These are phyloP conservation scores for Hypomyces perniciosus DNA, from an alignment of 2,329 filamentous ascomycete genomes.

Conservation along the genomic window DNA sequence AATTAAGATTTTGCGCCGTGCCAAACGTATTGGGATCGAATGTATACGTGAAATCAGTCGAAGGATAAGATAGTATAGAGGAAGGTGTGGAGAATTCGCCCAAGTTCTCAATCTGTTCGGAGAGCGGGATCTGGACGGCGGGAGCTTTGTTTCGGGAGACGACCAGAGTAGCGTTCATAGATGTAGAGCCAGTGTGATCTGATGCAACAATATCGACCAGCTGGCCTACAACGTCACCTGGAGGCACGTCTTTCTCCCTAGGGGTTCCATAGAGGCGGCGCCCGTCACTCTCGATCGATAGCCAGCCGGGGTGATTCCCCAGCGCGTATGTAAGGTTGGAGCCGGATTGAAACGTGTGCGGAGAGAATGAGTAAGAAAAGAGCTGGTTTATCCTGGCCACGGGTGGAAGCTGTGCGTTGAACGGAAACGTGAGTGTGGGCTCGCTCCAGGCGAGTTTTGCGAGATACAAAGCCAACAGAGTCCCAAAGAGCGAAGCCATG, in stretches of 20 bases:
- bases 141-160: conserved; percentile 56
- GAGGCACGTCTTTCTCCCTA: conserved; percentile 39
- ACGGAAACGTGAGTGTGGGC: conserved; percentile 56
- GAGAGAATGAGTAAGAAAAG: conserved; percentile 67
- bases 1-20: conserved; percentile 50
- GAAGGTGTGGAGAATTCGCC: conserved; percentile 56
- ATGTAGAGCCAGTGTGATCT: conserved; percentile 57
- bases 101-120: conserved; percentile 50
- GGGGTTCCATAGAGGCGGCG: conserved; percentile 69
- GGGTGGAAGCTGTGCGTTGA: conserved; percentile 79
- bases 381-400: conserved; percentile 63
- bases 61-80: conserved; percentile 50
- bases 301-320: conserved; percentile 62
- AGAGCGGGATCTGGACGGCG: conserved; percentile 47
- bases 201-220: conserved; percentile 63
- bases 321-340: conserved; percentile 64
- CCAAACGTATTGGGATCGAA: conserved; percentile 59
- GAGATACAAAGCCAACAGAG: conserved; percentile 24
- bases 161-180: conserved; percentile 63
- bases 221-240: conserved; percentile 50
- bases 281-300: conserved; percentile 60
- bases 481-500: conserved; percentile 26
- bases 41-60: conserved; percentile 45
- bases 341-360: conserved; percentile 64
- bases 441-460: conserved; percentile 27